These are phyloP conservation scores for Verticillium isaacii DNA, from an alignment of 2,329 filamentous ascomycete species.

Conservation along the genomic window DNA sequence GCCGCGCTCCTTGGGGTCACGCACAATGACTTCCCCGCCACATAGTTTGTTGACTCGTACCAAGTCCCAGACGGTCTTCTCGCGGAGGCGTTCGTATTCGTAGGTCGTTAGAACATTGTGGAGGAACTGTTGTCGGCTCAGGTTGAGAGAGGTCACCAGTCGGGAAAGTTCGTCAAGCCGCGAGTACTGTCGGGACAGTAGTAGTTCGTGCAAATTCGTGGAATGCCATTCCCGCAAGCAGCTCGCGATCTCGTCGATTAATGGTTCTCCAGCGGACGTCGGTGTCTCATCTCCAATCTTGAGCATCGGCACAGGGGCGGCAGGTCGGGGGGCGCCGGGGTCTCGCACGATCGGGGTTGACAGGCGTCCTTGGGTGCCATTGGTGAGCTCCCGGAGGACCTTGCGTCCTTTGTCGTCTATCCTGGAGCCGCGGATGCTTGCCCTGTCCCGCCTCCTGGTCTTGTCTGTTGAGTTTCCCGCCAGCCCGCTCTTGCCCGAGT, in stretches of 20 bases:
- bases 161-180: constrained; percentile 76
- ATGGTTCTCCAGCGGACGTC: constrained; percentile 79
- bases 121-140: constrained; percentile 81
- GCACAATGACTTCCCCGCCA: constrained; percentile 88
- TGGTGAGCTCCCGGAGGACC: constrained; percentile 26
- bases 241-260: constrained; percentile 96
- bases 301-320: constrained; percentile 92
- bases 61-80: constrained; percentile 92
- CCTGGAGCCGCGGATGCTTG: not conserved
- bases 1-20: constrained; percentile 78
- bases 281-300: constrained; percentile 97
- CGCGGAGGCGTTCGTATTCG: constrained; percentile 75
- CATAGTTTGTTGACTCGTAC: constrained; percentile 93
- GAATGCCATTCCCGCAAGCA: constrained; percentile 98
- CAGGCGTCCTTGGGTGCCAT: constrained; percentile 35
- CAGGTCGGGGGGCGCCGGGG: constrained; percentile 67
- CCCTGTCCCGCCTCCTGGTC: constrained; percentile 14
- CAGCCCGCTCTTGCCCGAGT: constrained; percentile 52
- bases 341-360: constrained; percentile 53
- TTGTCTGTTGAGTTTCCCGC: constrained; percentile 27
- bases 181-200: constrained; percentile 77
- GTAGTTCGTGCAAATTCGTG: constrained; percentile 87
- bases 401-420: constrained; percentile 12
- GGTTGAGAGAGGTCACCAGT: constrained; percentile 77
- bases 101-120: constrained; percentile 88